Percentiles rank a stretch among this genome's conserved stretches.
Evolutionary conservation across 768 basidiomycete species (phyloP).

Genomic region (Pleurotus ostreatus): DNA sequence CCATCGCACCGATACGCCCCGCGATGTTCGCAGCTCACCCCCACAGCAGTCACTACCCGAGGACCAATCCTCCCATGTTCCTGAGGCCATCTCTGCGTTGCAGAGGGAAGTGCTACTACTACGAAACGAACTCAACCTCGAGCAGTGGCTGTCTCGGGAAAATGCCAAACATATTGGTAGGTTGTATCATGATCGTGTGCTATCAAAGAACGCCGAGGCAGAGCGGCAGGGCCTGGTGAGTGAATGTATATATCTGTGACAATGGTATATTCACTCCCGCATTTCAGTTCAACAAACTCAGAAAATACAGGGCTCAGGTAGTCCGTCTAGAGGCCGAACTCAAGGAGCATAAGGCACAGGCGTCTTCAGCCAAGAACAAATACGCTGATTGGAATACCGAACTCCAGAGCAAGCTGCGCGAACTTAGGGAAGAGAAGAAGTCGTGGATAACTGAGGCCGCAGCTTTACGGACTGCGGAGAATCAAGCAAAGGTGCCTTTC

Average conservation of each 20-base stretch:
- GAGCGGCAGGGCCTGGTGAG: slow-evolving; percentile 80
- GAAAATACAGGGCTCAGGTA: slow-evolving; percentile 71
- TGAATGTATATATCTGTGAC: slow-evolving; percentile 3
- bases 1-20: slow-evolving; percentile 24
- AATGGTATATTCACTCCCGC: not conserved
- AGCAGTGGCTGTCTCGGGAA: slow-evolving; percentile 78
- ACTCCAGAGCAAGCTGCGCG: slow-evolving; percentile 71
- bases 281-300: slow-evolving; percentile 73
- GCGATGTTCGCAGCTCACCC: slow-evolving; percentile 10
- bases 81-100: slow-evolving; percentile 62
- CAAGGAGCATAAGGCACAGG: slow-evolving; percentile 68
- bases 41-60: slow-evolving; percentile 6
- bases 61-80: slow-evolving; percentile 32
- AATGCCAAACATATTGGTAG: slow-evolving; percentile 81
- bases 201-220: slow-evolving; percentile 71
- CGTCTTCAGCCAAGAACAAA: slow-evolving; percentile 68
- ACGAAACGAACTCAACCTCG: slow-evolving; percentile 80
- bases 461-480: slow-evolving; percentile 62
- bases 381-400: slow-evolving; percentile 83
- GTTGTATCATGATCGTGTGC: slow-evolving; percentile 67
- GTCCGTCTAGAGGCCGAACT: slow-evolving; percentile 64
- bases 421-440: slow-evolving; percentile 77
- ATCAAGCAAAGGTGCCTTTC: slow-evolving; percentile 58
- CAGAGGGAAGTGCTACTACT: slow-evolving; percentile 75
- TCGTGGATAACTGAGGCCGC: slow-evolving; percentile 71